Conservation (phyloP, 2,329 filamentous ascomycete genomes). For the Calonectria hongkongensis region DNA sequence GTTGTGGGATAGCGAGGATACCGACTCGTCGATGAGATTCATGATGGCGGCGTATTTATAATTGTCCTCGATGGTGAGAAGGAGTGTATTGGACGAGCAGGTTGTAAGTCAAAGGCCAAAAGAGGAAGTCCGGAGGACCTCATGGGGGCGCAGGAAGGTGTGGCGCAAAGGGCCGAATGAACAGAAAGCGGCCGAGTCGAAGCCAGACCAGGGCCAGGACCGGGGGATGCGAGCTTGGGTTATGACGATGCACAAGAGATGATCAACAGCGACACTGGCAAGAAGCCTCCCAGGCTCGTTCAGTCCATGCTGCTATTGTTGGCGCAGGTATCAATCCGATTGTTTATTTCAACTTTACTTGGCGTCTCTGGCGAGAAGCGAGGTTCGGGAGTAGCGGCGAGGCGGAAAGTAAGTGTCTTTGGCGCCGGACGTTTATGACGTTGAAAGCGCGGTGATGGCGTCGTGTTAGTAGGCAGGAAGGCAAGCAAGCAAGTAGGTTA, state of each 20-base stretch:
- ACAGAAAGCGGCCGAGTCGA: constrained; percentile 47
- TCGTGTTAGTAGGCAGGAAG: neutral
- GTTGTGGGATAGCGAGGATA: constrained; percentile 56
- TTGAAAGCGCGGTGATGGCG: neutral
- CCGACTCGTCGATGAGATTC: constrained; percentile 51
- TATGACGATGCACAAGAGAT: constrained; percentile 17
- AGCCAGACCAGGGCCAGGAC: constrained; percentile 23
- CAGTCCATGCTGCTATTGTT: neutral
- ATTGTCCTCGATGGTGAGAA: constrained; percentile 26
- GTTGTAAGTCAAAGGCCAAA: constrained; percentile 41
- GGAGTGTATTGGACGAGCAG: neutral
- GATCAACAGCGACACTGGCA: neutral
- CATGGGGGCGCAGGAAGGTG: constrained; percentile 39
- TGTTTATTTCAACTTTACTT: neutral
- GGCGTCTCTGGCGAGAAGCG: neutral
- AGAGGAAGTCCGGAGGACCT: constrained; percentile 45
- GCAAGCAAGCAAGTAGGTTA: neutral
- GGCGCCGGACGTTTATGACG: neutral
- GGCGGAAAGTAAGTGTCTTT: neutral
- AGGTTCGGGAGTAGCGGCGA: neutral
- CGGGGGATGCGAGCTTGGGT: constrained; percentile 12
- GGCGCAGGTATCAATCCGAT: neutral
- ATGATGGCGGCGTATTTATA: constrained; percentile 51
- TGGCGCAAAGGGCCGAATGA: constrained; percentile 55
- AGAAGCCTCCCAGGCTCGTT: neutral